Evolutionary conservation across 257 asterid species (phyloP), one percentile per base, ranked within the genome.

Genomic region (Cinchona pubescens): DNA sequence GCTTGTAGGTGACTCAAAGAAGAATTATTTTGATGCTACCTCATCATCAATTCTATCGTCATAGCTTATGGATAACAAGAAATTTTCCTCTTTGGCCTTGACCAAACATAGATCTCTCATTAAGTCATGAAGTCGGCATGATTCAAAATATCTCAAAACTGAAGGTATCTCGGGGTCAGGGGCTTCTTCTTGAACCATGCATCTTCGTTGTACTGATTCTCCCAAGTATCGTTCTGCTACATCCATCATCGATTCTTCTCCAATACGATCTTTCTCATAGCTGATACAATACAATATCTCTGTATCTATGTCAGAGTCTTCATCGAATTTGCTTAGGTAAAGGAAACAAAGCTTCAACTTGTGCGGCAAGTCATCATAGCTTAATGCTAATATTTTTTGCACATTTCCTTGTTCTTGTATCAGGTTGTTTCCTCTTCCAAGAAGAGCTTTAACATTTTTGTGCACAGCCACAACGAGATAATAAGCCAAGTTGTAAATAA

Each of bases 151-250:
- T 16, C 65, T 49, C 9, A 38, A 3, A 6, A 42, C 1, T 1
- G 75, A 29, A 12, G 40, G 56, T 6, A 29, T 25, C 30, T 71
- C 48, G 2, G 35, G 0, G 10, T 35, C 61, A 0, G 21, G 11
- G 1, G 30, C 3, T 51, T 30, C 23, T 5, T 34, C 49, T 1
- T 32, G 32, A 55, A 71, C 62, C 48, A 71, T 30, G 64, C 64
- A 49, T 13, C n/a, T n/a, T n/a, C 75, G 35, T 38, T 71, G 12
- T 53, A 40, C 75, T 48, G 51, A 55, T 51, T 71, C 75, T 15
- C 30, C 64, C 48, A 71, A 29, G 62, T 71, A 71, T 10, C 64
- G 48, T 13, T 71, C 64, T 18, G 75, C 75, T 4, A 71, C 64
- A 51, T 71, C 65, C 64, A 71, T 71, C 75, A 71, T 15, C 19